Conservation (phyloP, 805 yeast species). For the Blastobotrys americana region DNA sequence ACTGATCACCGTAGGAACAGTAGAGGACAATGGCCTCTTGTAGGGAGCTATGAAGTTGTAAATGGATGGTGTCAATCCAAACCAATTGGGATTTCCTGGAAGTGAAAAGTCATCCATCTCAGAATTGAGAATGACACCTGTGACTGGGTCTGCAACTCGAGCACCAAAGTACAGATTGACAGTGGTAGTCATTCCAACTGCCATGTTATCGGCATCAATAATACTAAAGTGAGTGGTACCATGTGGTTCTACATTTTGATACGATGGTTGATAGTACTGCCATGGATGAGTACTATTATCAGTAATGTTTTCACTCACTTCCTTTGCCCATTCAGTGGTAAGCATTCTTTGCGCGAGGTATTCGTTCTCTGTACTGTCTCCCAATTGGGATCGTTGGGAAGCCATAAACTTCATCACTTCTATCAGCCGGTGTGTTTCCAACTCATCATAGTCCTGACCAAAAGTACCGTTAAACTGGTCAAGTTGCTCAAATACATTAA, state of each 20-base stretch:
- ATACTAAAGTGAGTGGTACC: slow-evolving; percentile 88
- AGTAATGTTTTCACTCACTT: slow-evolving; percentile 44
- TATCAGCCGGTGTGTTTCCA: slow-evolving; percentile 57
- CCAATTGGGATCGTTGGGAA: slow-evolving; percentile 75
- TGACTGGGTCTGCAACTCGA: slow-evolving; percentile 64
- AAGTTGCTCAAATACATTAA: slow-evolving; percentile 50
- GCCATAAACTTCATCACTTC: slow-evolving; percentile 96
- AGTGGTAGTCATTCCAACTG: slow-evolving; percentile 84
- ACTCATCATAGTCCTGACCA: slow-evolving; percentile 36
- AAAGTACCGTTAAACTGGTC: slow-evolving; percentile 23
- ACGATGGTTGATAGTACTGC: slow-evolving; percentile 72
- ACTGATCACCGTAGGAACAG: slow-evolving; percentile 66
- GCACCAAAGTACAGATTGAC: slow-evolving; percentile 81
- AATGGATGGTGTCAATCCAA: slow-evolving; percentile 71
- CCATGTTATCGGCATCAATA: slow-evolving; percentile 65
- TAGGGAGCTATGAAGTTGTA: slow-evolving; percentile 70
- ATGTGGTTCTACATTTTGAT: slow-evolving; percentile 68
- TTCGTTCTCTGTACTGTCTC: slow-evolving; percentile 46
- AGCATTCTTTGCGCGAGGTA: slow-evolving; percentile 40
- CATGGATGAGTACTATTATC: slow-evolving; percentile 55
- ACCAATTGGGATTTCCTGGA: slow-evolving; percentile 63
- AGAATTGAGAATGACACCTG: slow-evolving; percentile 79
- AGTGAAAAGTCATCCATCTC: slow-evolving; percentile 93
- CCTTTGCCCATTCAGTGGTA: slow-evolving; percentile 50
- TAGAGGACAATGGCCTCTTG: slow-evolving; percentile 79